Evolutionary conservation across 2,329 filamentous ascomycete species (phyloP).

Genomic region (Aspergillus tanneri): DNA sequence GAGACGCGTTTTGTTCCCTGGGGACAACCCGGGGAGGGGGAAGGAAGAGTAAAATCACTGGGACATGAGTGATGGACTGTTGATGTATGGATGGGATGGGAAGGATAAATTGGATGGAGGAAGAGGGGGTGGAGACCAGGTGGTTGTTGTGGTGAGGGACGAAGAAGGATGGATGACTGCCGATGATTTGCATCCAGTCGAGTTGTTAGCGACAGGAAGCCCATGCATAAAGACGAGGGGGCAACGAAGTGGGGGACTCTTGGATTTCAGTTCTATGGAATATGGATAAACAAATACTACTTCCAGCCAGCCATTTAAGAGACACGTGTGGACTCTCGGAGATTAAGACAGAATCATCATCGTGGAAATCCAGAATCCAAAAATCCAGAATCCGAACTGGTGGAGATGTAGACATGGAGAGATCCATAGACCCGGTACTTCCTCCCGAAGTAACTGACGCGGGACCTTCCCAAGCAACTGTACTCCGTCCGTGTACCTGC

Average conservation of each 20-base stretch:
- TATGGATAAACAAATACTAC: too few relatives aligned
- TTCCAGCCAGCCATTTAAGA: too few relatives aligned
- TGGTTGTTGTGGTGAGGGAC: slow-evolving; percentile 10
- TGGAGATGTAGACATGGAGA: too few relatives aligned
- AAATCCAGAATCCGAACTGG: background rate
- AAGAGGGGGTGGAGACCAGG: slow-evolving; percentile 3
- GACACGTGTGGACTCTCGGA: too few relatives aligned
- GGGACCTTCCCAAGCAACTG: background rate
- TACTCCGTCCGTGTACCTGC: background rate
- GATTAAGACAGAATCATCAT: too few relatives aligned
- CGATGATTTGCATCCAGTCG: slow-evolving; percentile 19
- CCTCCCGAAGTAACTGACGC: background rate
- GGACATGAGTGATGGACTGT: slow-evolving; percentile 2
- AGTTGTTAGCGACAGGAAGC: slow-evolving; percentile 8
- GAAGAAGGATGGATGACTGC: slow-evolving; percentile 12
- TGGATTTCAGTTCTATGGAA: too few relatives aligned
- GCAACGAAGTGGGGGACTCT: background rate
- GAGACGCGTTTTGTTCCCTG: slow-evolving; percentile 4
- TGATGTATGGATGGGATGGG: slow-evolving; percentile 5
- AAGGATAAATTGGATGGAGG: slow-evolving; percentile 1
- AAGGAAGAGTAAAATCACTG: slow-evolving; percentile 3
- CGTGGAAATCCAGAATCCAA: too few relatives aligned
- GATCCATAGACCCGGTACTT: too few relatives aligned
- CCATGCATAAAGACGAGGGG: slow-evolving; percentile 10
- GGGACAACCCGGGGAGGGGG: slow-evolving; percentile 3